Evolutionary conservation across 1,139 yeast species (phyloP).

Genomic region (Lodderomyces theae): DNA sequence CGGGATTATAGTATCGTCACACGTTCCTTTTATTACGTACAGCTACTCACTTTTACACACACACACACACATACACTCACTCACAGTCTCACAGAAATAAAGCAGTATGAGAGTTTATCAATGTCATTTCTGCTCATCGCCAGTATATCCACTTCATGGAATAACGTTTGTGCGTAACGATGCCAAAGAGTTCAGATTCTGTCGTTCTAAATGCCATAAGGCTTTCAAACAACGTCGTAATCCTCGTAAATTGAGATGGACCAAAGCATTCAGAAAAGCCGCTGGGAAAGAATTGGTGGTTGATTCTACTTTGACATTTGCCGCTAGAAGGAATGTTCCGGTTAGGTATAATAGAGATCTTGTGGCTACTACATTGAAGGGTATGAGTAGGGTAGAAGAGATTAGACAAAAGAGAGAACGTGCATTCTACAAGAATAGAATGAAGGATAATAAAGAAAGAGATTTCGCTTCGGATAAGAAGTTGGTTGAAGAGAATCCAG

Average conservation of each 20-base stretch:
- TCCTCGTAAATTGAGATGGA: slow-evolving; percentile 98
- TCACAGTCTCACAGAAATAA: background rate
- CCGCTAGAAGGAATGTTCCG: slow-evolving; percentile 96
- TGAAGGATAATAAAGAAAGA: slow-evolving; percentile 94
- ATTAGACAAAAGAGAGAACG: slow-evolving; percentile 95
- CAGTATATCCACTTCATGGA: slow-evolving; percentile 97
- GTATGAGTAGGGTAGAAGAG: slow-evolving; percentile 95
- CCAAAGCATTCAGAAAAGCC: slow-evolving; percentile 98
- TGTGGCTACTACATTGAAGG: slow-evolving; percentile 89
- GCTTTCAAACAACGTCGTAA: slow-evolving; percentile 97
- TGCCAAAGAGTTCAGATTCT: slow-evolving; percentile 94
- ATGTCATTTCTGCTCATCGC: slow-evolving; percentile 97
- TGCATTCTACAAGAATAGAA: slow-evolving; percentile 98
- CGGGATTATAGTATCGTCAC: too few species aligned
- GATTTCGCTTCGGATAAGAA: slow-evolving; percentile 83
- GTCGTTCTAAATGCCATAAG: slow-evolving; percentile 97
- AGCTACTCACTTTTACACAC: background rate
- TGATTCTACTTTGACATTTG: slow-evolving; percentile 93
- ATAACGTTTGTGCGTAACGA: slow-evolving; percentile 97
- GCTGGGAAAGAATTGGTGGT: slow-evolving; percentile 99
- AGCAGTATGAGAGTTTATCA: slow-evolving; percentile 79
- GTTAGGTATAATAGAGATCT: slow-evolving; percentile 96
- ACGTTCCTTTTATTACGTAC: too few species aligned
- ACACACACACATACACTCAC: slow-evolving; percentile 4
- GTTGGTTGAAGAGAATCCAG: slow-evolving; percentile 85